Evolutionary conservation across 139 green algal species (phyloP), one percentile per base, ranked within the genome.

Genomic region (Picochlorum sp.): DNA sequence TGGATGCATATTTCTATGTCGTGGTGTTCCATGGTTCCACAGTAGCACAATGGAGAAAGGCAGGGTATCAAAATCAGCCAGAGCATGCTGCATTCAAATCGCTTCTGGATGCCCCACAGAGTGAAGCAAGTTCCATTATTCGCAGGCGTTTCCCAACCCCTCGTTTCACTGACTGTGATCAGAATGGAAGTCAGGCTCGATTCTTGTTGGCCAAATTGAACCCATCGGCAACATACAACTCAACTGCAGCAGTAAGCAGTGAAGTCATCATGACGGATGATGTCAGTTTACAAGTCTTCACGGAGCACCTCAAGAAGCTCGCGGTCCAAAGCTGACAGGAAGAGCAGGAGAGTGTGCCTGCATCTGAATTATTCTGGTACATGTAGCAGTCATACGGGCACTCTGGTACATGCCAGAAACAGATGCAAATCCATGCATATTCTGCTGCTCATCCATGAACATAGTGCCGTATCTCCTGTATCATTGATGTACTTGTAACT

Each of bases 251-350:
- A 7, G 67, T 78, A 54, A 73, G 67, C 65, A 66, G 56, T 15
- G 92, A 98, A 69, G 84, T 98, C 41, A 97, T 98, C 74, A 94
- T 97, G 82, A 98, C 92, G 3, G 92, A 98, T 71, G 92, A 98
- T 67, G 92, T 98, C 21, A 62, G 34, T 28, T 62, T 79, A 16
- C 24, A 66, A 44, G 60, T 66, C 18, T 57, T 59, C 38, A 66
- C 60, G 18, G 49, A 66, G 11, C 60, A 66, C 31, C 57, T 66
- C 16, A 89, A 89, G 62, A 90, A 90, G 70, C 79, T 96, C 57
- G 85, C 89, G 3, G 90, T 94, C 68, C 83, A 91, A 70, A 84
- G 76, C 21, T 91, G 70, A 77, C 70, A 72, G 49, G 70, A 77
- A 64, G 70, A 77, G 70, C 70, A 54, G 47, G 18, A 58, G 23